Evolutionary conservation across 805 yeast genomes (phyloP).

Genomic region (Kodamaea hsintzibuensis): DNA sequence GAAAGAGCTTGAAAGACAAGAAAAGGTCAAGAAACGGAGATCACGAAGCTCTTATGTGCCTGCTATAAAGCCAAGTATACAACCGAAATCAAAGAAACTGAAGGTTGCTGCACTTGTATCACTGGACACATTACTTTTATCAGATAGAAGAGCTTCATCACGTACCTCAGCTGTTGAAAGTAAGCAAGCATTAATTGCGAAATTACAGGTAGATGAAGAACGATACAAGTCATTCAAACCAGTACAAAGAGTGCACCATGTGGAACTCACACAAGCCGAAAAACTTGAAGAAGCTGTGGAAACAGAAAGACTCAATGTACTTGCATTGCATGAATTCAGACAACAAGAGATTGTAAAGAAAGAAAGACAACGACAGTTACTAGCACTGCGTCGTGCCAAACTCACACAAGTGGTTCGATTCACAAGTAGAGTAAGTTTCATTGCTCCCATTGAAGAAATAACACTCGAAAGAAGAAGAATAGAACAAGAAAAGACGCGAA

Average conservation of each 20-base stretch:
- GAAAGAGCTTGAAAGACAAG: constrained; percentile 53
- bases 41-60: constrained; percentile 22
- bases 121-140: constrained; percentile 51
- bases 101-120: constrained; percentile 21
- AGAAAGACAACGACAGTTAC: constrained; percentile 70
- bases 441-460: constrained; percentile 67
- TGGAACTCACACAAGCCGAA: constrained; percentile 69
- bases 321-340: constrained; percentile 72
- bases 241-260: constrained; percentile 38
- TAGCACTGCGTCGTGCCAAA: constrained; percentile 63
- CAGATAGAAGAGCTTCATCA: constrained; percentile 68
- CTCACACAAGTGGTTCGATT: constrained; percentile 61
- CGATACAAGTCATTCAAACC: constrained; percentile 51
- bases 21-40: constrained; percentile 34
- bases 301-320: constrained; percentile 76
- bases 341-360: constrained; percentile 85
- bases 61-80: constrained; percentile 11
- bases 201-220: constrained; percentile 66
- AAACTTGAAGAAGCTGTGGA: constrained; percentile 78
- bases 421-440: constrained; percentile 45
- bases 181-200: constrained; percentile 73
- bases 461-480: constrained; percentile 40
- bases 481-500: constrained; percentile 34
- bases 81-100: constrained; percentile 28
- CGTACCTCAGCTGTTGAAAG: constrained; percentile 76